phyloP scores from a whole-genome alignment of 2,329 filamentous ascomycete genomes.

The Fusarium annulatum region DNA sequence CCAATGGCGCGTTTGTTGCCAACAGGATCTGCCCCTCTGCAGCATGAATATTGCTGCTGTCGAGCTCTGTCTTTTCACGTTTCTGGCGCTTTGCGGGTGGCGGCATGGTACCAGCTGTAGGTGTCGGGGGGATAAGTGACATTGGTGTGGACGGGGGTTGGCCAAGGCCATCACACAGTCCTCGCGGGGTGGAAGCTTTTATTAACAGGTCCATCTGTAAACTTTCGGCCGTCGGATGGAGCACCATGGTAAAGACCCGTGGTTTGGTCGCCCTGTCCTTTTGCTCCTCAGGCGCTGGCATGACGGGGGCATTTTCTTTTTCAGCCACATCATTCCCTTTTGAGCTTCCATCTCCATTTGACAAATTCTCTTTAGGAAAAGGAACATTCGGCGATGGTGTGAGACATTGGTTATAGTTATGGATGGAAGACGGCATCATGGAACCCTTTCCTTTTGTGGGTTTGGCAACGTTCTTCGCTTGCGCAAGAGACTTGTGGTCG shows the following conservation, averaged over 20 bases:
- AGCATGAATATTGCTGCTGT: conserved; percentile 76
- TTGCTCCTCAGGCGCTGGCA: conserved; percentile 61
- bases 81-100: conserved; percentile 76
- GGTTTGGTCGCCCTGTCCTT: conserved; percentile 57
- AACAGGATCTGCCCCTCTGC: conserved; percentile 82
- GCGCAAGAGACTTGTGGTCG: conserved; percentile 78
- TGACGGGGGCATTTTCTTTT: conserved; percentile 66
- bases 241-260: conserved; percentile 79
- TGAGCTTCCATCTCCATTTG: conserved; percentile 40
- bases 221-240: conserved; percentile 84
- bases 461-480: conserved; percentile 68
- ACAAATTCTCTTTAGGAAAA: conserved; percentile 71
- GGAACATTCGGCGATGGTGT: conserved; percentile 89
- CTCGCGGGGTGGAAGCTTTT: conserved; percentile 76
- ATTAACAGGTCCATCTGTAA: conserved; percentile 80
- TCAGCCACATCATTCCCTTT: conserved; percentile 47
- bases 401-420: conserved; percentile 90
- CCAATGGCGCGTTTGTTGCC: conserved; percentile 78
- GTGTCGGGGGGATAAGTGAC: conserved; percentile 68
- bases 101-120: conserved; percentile 68
- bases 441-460: conserved; percentile 66
- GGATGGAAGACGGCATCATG: conserved; percentile 81
- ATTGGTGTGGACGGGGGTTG: conserved; percentile 76
- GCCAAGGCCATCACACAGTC: conserved; percentile 55
- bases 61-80: conserved; percentile 78